Evolutionary conservation across 2,329 filamentous ascomycete species (phyloP), one percentile per base, ranked within the genome.

Genomic region (Arthroderma sp.): DNA sequence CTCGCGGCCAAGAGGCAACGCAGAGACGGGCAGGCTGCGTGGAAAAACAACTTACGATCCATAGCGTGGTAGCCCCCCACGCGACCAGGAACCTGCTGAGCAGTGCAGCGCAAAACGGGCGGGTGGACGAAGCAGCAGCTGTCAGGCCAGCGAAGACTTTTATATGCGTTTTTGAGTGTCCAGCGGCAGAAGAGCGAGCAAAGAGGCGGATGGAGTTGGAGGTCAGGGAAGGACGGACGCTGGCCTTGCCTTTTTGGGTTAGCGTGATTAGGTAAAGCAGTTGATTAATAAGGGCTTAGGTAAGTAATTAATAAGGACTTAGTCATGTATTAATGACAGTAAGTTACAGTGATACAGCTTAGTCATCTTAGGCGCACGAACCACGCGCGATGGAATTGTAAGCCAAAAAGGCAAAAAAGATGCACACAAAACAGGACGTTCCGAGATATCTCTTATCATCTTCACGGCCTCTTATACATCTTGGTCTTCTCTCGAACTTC

Each of bases 41-140:
- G 63, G 66, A 64, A 71, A 66, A 64, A 62, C 64, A 66, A 81
- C 79, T 79, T 72, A 82, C 80, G 78, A 74, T 80, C 78, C 79
- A 82, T 82, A 73, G 69, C 74, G 72, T 71, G 74, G 73, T 74
- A 72, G 74, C 74, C 76, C 76, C 74, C 25, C 23, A 13, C 47
- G 47, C 47, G 47, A 51, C 47, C 25, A 33, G 47, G 47, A 25
- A 33, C 47, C 47, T n/a, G 47, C 47, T 51, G 25, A 17, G 47
- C 47, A 31, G 47, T 19, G 25, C 25, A 51, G 69, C 69, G 63
- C 64, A 63, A 64, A 61, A 59, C 49, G 61, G 37, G 28, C 28
- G 47, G 25, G 13, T 31, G 66, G 68, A 60, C 62, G 65, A 64
- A 67, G 64, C 64, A 65, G 58, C 52, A 41, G 54, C 52, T 56